Evolutionary conservation across 345 rosid species (phyloP).

Genomic region (Arabidopsis suecica): DNA sequence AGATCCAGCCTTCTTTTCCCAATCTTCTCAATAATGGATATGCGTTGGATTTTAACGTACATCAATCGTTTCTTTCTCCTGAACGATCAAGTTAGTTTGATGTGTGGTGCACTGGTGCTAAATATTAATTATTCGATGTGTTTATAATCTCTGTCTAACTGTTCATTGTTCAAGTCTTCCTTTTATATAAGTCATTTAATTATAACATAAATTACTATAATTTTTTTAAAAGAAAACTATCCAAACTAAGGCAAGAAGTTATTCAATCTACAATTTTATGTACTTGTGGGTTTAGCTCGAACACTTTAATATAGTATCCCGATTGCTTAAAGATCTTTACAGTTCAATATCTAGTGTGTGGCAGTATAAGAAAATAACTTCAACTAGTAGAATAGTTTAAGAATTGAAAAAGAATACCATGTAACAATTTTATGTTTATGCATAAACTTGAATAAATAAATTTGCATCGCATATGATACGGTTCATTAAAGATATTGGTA

Average conservation of each 20-base stretch:
- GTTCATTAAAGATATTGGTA: too few relatives aligned
- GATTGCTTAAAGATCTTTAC: not conserved
- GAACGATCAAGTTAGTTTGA: not conserved
- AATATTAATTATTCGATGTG: not conserved
- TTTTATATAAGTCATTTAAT: not conserved
- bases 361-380: too few relatives aligned
- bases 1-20: slow-evolving; percentile 31
- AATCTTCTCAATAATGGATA: slow-evolving; percentile 35
- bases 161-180: not conserved
- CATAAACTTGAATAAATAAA: too few relatives aligned
- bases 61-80: not conserved
- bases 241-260: not conserved
- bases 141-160: not conserved
- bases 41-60: slow-evolving; percentile 31
- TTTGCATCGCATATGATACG: too few relatives aligned
- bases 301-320: too few relatives aligned
- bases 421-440: too few relatives aligned
- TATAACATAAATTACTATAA: not conserved
- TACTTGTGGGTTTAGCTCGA: not conserved
- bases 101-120: not conserved
- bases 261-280: not conserved
- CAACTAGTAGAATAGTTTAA: too few relatives aligned
- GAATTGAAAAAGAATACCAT: too few relatives aligned
- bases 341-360: not conserved
- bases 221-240: not conserved